Conservation (phyloP, 169 alveolate species). For the Babesia ovata region DNA sequence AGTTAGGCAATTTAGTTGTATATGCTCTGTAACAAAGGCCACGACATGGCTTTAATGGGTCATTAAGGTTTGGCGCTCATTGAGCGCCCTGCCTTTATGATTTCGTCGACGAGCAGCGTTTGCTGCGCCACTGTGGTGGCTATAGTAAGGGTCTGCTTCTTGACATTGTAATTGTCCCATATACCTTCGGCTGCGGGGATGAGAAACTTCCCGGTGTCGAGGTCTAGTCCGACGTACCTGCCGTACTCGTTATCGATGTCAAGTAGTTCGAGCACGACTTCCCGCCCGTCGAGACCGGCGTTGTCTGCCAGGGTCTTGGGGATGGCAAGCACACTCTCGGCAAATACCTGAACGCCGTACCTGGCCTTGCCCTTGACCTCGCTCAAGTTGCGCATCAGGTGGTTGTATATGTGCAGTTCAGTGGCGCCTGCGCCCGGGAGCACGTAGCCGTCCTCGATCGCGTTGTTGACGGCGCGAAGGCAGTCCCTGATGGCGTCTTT, state of each 20-base stretch:
- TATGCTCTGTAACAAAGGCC: background rate
- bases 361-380: conserved; percentile 91
- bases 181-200: conserved; percentile 91
- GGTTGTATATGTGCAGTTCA: conserved; percentile 91
- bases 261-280: conserved; percentile 85
- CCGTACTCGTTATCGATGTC: conserved; percentile 85
- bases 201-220: conserved; percentile 90
- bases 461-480: conserved; percentile 95
- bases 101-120: conserved; percentile 96
- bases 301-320: conserved; percentile 97
- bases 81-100: conserved; percentile 96
- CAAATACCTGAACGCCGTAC: conserved; percentile 94
- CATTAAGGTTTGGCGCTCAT: conserved; percentile 71
- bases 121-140: conserved; percentile 99
- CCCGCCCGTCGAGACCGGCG: conserved; percentile 94
- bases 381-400: conserved; percentile 75
- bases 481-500: conserved; percentile 98
- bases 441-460: conserved; percentile 91
- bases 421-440: conserved; percentile 99
- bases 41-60: background rate
- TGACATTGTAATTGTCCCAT: conserved; percentile 95
- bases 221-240: conserved; percentile 93
- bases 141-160: conserved; percentile 92
- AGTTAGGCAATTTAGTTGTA: too few relatives aligned
- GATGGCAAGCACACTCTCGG: conserved; percentile 91